phyloP scores from a whole-genome alignment of 2,329 filamentous ascomycete genomes.

The Diplocarpon rosae region DNA sequence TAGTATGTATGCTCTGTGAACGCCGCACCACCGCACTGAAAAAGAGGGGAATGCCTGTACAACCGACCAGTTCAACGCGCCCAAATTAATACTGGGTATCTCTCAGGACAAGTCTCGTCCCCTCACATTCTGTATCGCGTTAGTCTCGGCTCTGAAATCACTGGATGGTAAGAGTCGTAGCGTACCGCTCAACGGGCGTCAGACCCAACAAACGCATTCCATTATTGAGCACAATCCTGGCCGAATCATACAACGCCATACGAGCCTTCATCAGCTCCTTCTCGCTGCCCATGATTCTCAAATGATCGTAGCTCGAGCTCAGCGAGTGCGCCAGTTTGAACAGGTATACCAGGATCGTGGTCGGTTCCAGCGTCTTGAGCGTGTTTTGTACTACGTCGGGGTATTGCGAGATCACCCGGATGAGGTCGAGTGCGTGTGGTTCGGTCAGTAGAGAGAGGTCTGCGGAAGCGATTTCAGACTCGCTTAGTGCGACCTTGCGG shows the following conservation, averaged over 20 bases:
- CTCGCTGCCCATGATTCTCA: conserved; percentile 74
- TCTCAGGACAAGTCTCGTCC: too few species aligned
- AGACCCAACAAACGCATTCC: conserved; percentile 75
- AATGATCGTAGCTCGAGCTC: conserved; percentile 70
- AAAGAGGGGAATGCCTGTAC: too few species aligned
- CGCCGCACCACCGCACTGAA: too few species aligned
- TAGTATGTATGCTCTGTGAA: too few species aligned
- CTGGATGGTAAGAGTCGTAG: neutral
- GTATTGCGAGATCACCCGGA: conserved; percentile 71
- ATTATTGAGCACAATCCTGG: conserved; percentile 66
- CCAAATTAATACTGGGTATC: too few species aligned
- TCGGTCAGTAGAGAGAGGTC: conserved; percentile 61
- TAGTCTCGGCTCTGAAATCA: too few species aligned
- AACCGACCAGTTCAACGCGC: too few species aligned
- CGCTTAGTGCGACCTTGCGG: conserved; percentile 41
- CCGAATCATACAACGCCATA: conserved; percentile 67
- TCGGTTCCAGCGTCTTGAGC: conserved; percentile 69
- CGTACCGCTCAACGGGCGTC: conserved; percentile 52
- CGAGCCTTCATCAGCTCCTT: conserved; percentile 58
- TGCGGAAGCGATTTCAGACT: conserved; percentile 48
- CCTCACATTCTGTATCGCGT: too few species aligned
- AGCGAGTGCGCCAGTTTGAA: conserved; percentile 80
- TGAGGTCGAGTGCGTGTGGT: conserved; percentile 59
- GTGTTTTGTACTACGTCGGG: conserved; percentile 79
- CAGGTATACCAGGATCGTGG: conserved; percentile 56